Base-by-base conservation (phyloP, 2,329 filamentous ascomycete genomes). In the Alternaria consortialis region DNA sequence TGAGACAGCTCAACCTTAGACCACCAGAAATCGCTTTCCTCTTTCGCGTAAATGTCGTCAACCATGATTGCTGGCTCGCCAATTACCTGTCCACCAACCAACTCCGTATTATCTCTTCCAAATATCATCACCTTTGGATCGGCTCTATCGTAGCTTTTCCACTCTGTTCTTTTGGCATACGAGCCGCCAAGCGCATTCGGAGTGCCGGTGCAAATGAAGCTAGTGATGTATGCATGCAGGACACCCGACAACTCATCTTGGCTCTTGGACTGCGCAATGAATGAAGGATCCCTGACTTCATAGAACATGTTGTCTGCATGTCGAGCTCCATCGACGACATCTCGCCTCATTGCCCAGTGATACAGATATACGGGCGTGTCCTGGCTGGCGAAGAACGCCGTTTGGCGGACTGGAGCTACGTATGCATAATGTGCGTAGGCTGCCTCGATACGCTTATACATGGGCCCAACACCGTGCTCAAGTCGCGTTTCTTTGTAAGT, bases 381-480 rank as follows among this genome's bases (percentile, higher is more conserved):
- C 6, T 64, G 29, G n/a, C 72, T 69, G 5, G 72, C 73, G 29
- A 80, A 81, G 56, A 85, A 79, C 0, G 85, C 87, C 0, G 85
- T 87, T 71, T 90, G 86, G 3, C 88, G 79, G 0, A 90, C 86
- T 0, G 88, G 88, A 23, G 85, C 86, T 48, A 89, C 85, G 69
- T 90, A 90, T 0, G 87, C 88, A 69, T 87, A 90, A 69, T 90
- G 85, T 0, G 83, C 85, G 72, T 90, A 90, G 0, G 86, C 86
- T 9, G 85, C 84, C 66, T 87, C 85, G 3, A 88, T 77, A 2
- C 88, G 82, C 52, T 82, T 81, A 78, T 85, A 90, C 71, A 89
- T 86, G 5, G 79, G 64, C 1, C 86, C 86, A 4, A 56, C 51
- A 7, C 50, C 44, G 2, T 56, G 31, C 1, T 61, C 32, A n/a